phyloP scores from a whole-genome alignment of 768 basidiomycete genomes.

The Hericium rajendrae region DNA sequence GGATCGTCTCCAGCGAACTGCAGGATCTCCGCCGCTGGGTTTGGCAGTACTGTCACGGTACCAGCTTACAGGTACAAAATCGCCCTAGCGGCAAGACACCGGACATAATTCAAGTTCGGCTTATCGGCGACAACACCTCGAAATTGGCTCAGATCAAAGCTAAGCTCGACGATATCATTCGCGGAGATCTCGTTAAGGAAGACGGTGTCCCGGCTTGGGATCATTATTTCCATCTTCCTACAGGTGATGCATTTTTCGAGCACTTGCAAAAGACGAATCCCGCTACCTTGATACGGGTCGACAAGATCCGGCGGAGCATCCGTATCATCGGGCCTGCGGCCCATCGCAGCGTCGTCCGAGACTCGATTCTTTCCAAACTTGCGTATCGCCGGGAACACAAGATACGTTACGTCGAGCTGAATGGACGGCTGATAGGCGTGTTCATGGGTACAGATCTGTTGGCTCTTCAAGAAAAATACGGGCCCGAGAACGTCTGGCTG shows the following conservation, averaged over 20 bases:
- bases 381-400: conserved; percentile 32
- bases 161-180: conserved; percentile 50
- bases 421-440: conserved; percentile 32
- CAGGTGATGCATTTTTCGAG: conserved; percentile 36
- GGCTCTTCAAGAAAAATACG: conserved; percentile 38
- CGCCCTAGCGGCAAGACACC: too few species aligned
- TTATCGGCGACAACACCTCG: conserved; percentile 41
- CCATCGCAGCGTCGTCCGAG: conserved; percentile 31
- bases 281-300: conserved; percentile 34
- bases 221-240: conserved; percentile 38
- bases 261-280: conserved; percentile 30
- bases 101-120: conserved; percentile 23
- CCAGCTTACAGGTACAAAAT: neutral
- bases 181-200: conserved; percentile 47
- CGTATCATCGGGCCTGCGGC: conserved; percentile 43
- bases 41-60: conserved; percentile 22
- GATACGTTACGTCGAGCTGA: conserved; percentile 36
- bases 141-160: conserved; percentile 47
- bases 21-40: conserved; percentile 28
- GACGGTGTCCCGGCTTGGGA: conserved; percentile 57
- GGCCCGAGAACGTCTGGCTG: conserved; percentile 45
- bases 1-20: conserved; percentile 36
- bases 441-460: conserved; percentile 39
- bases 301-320: conserved; percentile 33
- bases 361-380: conserved; percentile 39